A percentile compares a stretch with the other conserved stretches of the same genome.
Evolutionary conservation across 208 protist genomes (phyloP).

Genomic region (Leishmania lainsoni): DNA sequence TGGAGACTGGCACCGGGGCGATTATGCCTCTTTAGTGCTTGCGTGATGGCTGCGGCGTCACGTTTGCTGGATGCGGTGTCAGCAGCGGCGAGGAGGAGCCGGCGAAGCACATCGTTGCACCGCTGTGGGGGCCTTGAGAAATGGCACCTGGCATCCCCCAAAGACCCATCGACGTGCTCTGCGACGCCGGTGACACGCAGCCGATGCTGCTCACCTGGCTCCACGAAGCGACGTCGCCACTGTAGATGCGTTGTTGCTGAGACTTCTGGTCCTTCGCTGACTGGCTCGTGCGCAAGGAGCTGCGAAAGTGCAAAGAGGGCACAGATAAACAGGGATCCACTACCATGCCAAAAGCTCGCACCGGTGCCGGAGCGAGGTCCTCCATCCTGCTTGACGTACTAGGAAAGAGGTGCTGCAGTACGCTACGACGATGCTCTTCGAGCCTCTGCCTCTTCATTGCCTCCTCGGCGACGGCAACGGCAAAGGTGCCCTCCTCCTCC

Average conservation of each 20-base stretch:
- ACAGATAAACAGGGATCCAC: background rate
- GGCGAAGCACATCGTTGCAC: background rate
- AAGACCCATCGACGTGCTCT: slow-evolving; percentile 21
- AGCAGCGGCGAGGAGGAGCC: slow-evolving; percentile 18
- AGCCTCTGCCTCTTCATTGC: slow-evolving; percentile 22
- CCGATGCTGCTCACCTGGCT: slow-evolving; percentile 35
- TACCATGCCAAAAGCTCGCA: background rate
- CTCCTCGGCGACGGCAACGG: background rate
- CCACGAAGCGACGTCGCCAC: slow-evolving; percentile 8
- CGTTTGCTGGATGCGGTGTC: slow-evolving; percentile 20
- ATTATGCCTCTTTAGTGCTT: slow-evolving; percentile 10
- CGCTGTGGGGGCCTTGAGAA: slow-evolving; percentile 9
- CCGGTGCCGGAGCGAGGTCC: slow-evolving; percentile 23
- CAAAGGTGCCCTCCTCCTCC: background rate
- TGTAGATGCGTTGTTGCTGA: background rate
- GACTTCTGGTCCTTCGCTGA: background rate
- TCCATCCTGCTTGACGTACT: slow-evolving; percentile 11
- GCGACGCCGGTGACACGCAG: slow-evolving; percentile 27
- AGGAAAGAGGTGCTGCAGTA: slow-evolving; percentile 12
- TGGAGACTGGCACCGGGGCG: background rate
- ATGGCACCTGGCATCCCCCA: background rate
- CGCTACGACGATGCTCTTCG: slow-evolving; percentile 12
- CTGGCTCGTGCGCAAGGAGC: background rate
- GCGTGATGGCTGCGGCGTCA: slow-evolving; percentile 1
- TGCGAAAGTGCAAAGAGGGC: background rate